Evolutionary conservation across 768 basidiomycete genomes (phyloP), one percentile per base, ranked within the genome.

Genomic region (Suillus subluteus): DNA sequence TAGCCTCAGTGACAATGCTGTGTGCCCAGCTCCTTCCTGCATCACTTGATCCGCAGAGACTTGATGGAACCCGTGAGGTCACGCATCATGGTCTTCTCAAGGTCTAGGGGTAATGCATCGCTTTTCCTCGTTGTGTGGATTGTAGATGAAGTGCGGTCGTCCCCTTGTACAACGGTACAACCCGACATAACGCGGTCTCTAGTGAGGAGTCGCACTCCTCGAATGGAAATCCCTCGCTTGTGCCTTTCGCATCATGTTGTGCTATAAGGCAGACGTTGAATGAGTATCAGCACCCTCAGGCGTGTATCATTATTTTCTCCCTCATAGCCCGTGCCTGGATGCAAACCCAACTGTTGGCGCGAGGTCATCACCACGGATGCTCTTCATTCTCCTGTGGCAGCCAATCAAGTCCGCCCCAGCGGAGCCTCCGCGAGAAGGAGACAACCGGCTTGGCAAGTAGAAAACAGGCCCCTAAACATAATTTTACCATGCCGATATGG

Each of bases 91-190:
- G 59, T 43, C 26, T 59, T 59, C 58, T 41, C 58, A 41, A 59
- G 58, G 58, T 41, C 58, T 59, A 43, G 59, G 59, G 59, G 59
- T 44, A 26, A 61, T 61, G 59, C 59, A 61, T 38, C 41, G 41
- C 59, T 32, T 43, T 35, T 16, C 41, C 41, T 61, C 59, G 18
- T 43, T 61, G 41, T 43, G 41, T 32, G 41, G 40, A 44, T 41
- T 30, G 26, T 61, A 26, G 59, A 61, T 61, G 41, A 30, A 43
- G 41, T 61, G 41, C 18, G 30, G 40, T 44, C 18, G 43, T 43
- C 59, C 37, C 41, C 41, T 44, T 43, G 18, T 41, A 40, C 41
- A 30, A 30, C 41, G 26, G 18, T 43, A 43, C 40, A 40, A 40
- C 38, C 23, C n/a, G 23, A 23, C 38, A 26, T 30, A 41, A 18